Evolutionary conservation across 345 rosid genomes (phyloP), one percentile per base, ranked within the genome.

Genomic region (Schrenkiella parvula): DNA sequence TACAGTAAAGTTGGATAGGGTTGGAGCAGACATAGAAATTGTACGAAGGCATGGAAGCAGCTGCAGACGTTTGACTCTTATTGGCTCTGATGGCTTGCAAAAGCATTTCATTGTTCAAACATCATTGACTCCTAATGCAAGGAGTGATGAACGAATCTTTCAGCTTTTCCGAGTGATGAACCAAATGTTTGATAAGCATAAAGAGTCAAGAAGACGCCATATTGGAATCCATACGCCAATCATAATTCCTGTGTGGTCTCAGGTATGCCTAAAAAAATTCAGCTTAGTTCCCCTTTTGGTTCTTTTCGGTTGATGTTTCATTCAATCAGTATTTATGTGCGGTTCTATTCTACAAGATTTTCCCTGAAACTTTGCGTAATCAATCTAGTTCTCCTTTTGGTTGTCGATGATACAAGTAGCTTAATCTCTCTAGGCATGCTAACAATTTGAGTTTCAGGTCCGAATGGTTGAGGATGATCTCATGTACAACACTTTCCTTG

Each of bases 41-140:
- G 99, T 95, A 57, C 81, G 97, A 76, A 89, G 99, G 78, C 99
- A 95, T 84, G 99, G 97, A 68, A 95, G 97, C 87, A 95, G 99
- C 73, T 91, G 87, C 87, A 81, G 97, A 46, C 95, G 97, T 48
- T 77, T 95, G 84, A 91, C 97, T 68, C 81, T 95, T 59, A 91
- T 95, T 53, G 99, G 96, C 46, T 95, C 97, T 5, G 97, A 95
- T 83, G 99, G 99, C 73, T 91, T 96, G 29, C 95, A 89, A 70
- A 83, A 87, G 28, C 97, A 91, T 80, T 95, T 95, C 79, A 89
- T 91, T 76, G 96, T 95, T 54, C 99, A 91, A 81, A 95, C 99
- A 67, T 95, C 99, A 75, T 77, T 95, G 85, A 89, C 99, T 23
- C 99, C 97, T 78, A 95, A 91, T 79, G 99, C 99, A 28, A 84